Conservation (phyloP, 108 stramenopile species). For the Nannochloropsis oceanica region DNA sequence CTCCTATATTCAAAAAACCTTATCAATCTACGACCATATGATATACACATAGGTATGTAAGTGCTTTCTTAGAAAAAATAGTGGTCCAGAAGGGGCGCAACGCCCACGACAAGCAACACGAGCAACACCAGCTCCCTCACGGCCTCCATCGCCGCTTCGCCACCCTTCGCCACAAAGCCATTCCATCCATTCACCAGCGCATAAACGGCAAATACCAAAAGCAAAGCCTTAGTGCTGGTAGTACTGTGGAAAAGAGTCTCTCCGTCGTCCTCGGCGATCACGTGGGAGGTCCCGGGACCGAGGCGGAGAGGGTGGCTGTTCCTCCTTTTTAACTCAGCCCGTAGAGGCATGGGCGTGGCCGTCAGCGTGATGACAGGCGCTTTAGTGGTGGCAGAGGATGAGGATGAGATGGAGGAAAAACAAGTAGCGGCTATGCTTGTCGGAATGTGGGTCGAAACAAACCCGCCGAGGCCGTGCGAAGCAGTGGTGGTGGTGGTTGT, state of each 20-base stretch:
- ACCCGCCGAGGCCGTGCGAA: background rate
- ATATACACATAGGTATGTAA: too few species aligned
- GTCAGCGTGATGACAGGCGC: background rate
- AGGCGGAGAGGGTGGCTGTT: background rate
- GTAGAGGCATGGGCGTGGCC: background rate
- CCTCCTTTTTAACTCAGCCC: background rate
- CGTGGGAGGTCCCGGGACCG: background rate
- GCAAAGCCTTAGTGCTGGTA: background rate
- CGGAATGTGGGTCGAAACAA: background rate
- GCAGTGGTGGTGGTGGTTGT: too few species aligned
- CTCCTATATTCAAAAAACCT: too few species aligned
- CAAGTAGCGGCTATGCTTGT: background rate
- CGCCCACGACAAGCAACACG: background rate
- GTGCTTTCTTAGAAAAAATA: background rate
- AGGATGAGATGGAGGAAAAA: background rate
- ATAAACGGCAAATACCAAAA: background rate
- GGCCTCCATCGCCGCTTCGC: background rate
- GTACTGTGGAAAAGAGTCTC: background rate
- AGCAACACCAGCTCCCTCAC: background rate
- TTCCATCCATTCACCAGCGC: background rate
- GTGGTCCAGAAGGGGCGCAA: background rate
- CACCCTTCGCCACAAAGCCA: background rate
- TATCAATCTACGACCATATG: too few species aligned
- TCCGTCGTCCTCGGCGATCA: background rate
- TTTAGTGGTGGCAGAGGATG: background rate